Conservation (phyloP, 1,284 basidiomycete genomes). For the Melampsora americana region DNA sequence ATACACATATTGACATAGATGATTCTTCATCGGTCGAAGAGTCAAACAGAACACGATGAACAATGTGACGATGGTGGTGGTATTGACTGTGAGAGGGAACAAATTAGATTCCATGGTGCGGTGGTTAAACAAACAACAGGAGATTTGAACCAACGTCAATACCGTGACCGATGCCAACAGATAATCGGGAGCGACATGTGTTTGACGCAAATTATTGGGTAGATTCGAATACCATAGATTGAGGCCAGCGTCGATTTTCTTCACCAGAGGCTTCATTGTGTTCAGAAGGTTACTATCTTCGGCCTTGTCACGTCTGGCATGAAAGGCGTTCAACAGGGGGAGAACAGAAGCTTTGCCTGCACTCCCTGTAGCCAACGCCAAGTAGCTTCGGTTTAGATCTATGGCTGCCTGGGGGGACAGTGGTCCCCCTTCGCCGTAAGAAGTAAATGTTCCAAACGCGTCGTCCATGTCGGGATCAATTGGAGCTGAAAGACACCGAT, state of each 20-base stretch:
- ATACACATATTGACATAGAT: not conserved
- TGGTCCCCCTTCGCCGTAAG: constrained; percentile 3
- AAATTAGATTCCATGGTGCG: not conserved
- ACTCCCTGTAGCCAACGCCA: not conserved
- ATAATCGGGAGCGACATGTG: not conserved
- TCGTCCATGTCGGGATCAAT: not conserved
- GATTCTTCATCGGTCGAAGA: not conserved
- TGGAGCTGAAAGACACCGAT: not conserved
- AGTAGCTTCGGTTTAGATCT: not conserved
- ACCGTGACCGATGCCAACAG: not conserved
- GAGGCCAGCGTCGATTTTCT: not conserved
- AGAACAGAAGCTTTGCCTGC: too few species aligned
- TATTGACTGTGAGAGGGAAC: constrained; percentile 4
- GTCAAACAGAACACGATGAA: constrained; percentile 18
- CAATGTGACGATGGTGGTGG: constrained; percentile 4
- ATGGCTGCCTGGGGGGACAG: not conserved
- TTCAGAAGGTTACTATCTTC: not conserved
- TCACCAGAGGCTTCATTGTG: not conserved
- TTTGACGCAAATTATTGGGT: not conserved
- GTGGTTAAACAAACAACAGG: not conserved
- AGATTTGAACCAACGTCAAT: not conserved
- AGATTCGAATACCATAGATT: not conserved
- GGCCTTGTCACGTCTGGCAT: too few species aligned
- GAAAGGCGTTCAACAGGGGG: too few species aligned
- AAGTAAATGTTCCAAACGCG: constrained; percentile 16